Base-by-base conservation (phyloP, 2,329 filamentous ascomycete species). In the Cercospora janseana region DNA sequence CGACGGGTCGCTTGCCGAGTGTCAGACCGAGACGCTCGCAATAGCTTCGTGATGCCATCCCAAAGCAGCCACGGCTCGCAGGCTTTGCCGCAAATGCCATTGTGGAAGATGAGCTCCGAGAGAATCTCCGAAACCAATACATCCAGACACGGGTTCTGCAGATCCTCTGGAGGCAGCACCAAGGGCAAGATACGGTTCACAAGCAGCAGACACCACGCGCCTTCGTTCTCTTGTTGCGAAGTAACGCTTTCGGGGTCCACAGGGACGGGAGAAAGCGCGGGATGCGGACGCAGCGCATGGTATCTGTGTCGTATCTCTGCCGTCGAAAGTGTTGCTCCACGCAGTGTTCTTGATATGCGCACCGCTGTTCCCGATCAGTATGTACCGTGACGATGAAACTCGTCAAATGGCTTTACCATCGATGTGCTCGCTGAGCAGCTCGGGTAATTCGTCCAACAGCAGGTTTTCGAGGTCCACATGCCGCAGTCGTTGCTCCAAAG, bases 21-120 rank as follows among this genome's bases (percentile, higher is more conserved):
- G 54, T 37, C 41, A 56, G 70, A 62, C 27, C 57, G 59, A 15
- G 64, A 16, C 16, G 60, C 66, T 54, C 77, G 75, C 52, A 81
- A 78, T 54, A 86, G 70, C 65, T 92, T 94, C 59, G 84, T 86
- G 54, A 95, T 79, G 51, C 82, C 79, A 67, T 95, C 90, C 81
- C 86, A 95, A 59, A 97, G 70, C 63, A 96, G 79, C 88, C 88
- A 94, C 18, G 88, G 87, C 70, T 97, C 85, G 60, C 87, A 89
- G 31, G 87, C 78, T 67, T 86, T 94, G 63, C 85, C 87, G 62
- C 84, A 83, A 61, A 96, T 77, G 51, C 86, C 79, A 60, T 88
- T 90, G 55, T 88, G 88, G 57, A 98, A 77, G 55, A 97, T 88
- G 67, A 95, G 83, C 70, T 96, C 90, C 5, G 90, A 88, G 55